Base-by-base conservation (phyloP, 148 eudicot genomes). In the Arbutus unedo region DNA sequence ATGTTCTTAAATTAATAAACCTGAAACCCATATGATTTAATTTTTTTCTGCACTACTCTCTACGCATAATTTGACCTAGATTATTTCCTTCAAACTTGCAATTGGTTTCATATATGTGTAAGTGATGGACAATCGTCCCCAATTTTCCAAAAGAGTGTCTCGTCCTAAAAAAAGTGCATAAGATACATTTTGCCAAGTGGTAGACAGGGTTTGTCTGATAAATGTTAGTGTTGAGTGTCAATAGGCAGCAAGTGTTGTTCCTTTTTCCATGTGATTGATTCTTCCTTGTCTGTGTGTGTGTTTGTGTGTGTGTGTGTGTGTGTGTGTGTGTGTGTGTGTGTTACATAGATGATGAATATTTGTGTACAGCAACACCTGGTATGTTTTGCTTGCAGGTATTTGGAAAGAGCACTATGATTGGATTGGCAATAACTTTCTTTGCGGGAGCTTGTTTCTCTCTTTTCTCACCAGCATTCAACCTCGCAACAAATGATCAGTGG, bases 351-450 rank as follows among this genome's bases (percentile, higher is more conserved):
- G 13, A 56, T 54, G 21, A 31, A 31, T 77, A 43, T 38, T 15
- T 5, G 5, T 75, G 62, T 5, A 8, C 14, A 59, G 21, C 48
- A 55, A 41, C 44, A 19, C 31, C 51, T 79, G 45, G 47, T 16
- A 6, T 48, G 7, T 48, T 71, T 56, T 11, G 18, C 23, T 77
- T 81, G 75, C 87, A 94, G 95, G 96, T 93, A 14, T 84, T 93
- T 80, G 96, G 96, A 13, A 87, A 84, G 87, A 89, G 88, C 76
- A 83, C 85, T 3, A 88, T 88, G 89, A 74, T 91, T 1, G 98
- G 96, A 16, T 79, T 93, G 64, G 76, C 70, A 70, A 88, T 94
- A 87, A 91, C 93, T 41, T 91, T 91, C 82, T 90, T 94, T 80
- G 93, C 93, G 4, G 98, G 98, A 14, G 76, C 78, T 77, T 88